Percentiles rank a stretch among this genome's conserved stretches.
Evolutionary conservation across 495 filamentous ascomycete genomes (phyloP).

Genomic region (Tuber indicum): DNA sequence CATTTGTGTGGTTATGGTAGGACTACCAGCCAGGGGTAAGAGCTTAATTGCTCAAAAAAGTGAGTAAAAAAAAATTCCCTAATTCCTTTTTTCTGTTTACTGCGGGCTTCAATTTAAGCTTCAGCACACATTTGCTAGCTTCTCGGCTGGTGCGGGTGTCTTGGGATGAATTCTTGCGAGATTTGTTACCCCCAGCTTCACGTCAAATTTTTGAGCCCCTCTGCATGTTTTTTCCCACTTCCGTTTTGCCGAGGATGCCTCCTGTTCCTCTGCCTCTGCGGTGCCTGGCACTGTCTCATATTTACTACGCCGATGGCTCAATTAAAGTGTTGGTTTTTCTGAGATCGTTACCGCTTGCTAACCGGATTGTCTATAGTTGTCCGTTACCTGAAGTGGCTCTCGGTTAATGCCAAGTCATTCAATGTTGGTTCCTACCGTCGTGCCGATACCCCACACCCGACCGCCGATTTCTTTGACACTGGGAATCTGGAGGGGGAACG

Average conservation of each 20-base stretch:
- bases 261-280: not conserved
- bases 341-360: not conserved
- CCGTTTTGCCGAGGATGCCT: not conserved
- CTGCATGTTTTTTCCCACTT: not conserved
- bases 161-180: not conserved
- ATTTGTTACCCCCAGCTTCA: not conserved
- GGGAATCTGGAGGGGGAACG: conserved; percentile 83
- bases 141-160: not conserved
- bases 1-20: conserved; percentile 99
- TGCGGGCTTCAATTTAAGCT: not conserved
- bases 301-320: conserved; percentile 8
- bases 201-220: not conserved
- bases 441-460: conserved; percentile 72
- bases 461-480: conserved; percentile 87
- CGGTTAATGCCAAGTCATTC: conserved; percentile 85
- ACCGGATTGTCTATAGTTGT: conserved; percentile 56
- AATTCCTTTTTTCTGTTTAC: conserved; percentile 5
- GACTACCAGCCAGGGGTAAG: conserved; percentile 89
- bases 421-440: conserved; percentile 95
- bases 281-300: not conserved
- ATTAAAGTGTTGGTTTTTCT: conserved; percentile 12
- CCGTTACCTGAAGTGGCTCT: conserved; percentile 92
- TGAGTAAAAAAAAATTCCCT: conserved; percentile 44
- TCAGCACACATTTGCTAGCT: not conserved
- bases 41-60: conserved; percentile 96